Conservation (phyloP, 164 flowering plant species). For the Sedum album region DNA sequence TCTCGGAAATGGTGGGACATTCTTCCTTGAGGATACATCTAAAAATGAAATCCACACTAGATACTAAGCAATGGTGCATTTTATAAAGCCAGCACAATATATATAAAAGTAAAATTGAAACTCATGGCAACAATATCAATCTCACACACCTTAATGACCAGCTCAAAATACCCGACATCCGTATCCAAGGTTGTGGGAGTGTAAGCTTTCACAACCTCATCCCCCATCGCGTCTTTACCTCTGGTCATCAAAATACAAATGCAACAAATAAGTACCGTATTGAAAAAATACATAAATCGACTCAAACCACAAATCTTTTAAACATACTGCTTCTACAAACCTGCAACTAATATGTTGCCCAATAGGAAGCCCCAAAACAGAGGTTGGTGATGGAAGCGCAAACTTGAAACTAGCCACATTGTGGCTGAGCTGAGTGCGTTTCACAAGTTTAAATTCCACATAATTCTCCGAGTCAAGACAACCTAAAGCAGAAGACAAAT, state of each 20-base stretch:
- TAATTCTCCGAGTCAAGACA: conserved; percentile 25
- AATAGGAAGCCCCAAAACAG: conserved; percentile 28
- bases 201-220: conserved; percentile 25
- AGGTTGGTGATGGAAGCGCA: conserved; percentile 25
- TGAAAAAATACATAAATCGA: neutral
- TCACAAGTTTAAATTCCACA: conserved; percentile 27
- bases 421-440: conserved; percentile 23
- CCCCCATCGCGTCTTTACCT: conserved; percentile 23
- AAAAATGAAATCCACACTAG: neutral
- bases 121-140: neutral
- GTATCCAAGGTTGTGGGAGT: conserved; percentile 31
- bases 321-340: conserved; percentile 7
- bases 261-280: neutral
- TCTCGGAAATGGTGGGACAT: conserved; percentile 35
- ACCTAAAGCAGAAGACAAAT: conserved; percentile 12
- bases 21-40: conserved; percentile 35
- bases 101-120: neutral
- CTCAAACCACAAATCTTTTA: neutral
- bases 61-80: neutral
- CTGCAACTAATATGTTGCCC: conserved; percentile 30
- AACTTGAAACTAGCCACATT: conserved; percentile 28
- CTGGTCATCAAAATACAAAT: conserved; percentile 10
- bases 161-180: conserved; percentile 28
- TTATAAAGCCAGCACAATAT: neutral
- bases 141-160: conserved; percentile 24